These are phyloP conservation scores for Chimonanthus salicifolius DNA, from an alignment of 164 flowering plant species.

Conservation along the genomic window DNA sequence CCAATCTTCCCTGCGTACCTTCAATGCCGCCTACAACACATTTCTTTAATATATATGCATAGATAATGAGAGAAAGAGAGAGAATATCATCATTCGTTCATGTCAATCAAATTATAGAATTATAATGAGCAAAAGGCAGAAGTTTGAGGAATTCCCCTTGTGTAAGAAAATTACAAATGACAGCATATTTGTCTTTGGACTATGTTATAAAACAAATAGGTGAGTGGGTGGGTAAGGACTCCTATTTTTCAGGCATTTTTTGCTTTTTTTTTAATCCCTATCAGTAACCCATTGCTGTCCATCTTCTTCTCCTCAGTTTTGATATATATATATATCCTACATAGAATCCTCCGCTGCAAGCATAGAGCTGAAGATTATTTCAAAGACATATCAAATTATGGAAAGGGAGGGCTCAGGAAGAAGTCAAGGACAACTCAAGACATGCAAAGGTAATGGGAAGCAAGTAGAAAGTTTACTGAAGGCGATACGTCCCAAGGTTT, in stretches of 20 bases:
- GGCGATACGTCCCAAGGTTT: slow-evolving; percentile 49
- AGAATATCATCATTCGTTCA: background rate
- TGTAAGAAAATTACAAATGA: slow-evolving; percentile 18
- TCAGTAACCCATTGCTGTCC: slow-evolving; percentile 8
- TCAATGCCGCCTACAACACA: slow-evolving; percentile 4
- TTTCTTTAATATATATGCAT: background rate
- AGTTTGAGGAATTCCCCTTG: background rate
- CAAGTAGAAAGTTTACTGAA: slow-evolving; percentile 29
- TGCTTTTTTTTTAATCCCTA: slow-evolving; percentile 13
- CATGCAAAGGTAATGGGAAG: slow-evolving; percentile 26
- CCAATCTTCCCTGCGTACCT: slow-evolving; percentile 6
- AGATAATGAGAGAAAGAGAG: background rate
- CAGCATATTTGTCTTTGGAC: slow-evolving; percentile 13
- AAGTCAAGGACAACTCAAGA: slow-evolving; percentile 20
- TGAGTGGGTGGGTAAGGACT: slow-evolving; percentile 13
- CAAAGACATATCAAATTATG: slow-evolving; percentile 24
- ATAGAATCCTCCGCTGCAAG: slow-evolving; percentile 25
- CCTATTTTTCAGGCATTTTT: slow-evolving; percentile 28
- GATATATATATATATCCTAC: slow-evolving; percentile 12
- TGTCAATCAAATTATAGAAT: background rate
- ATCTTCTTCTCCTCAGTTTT: slow-evolving; percentile 1
- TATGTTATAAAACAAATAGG: background rate
- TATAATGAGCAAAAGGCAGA: slow-evolving; percentile 15
- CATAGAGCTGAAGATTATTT: slow-evolving; percentile 7
- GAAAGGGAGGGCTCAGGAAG: slow-evolving; percentile 19